phyloP scores from a whole-genome alignment of 192 early-diverging fungal genomes.

The Coemansia sp. region DNA sequence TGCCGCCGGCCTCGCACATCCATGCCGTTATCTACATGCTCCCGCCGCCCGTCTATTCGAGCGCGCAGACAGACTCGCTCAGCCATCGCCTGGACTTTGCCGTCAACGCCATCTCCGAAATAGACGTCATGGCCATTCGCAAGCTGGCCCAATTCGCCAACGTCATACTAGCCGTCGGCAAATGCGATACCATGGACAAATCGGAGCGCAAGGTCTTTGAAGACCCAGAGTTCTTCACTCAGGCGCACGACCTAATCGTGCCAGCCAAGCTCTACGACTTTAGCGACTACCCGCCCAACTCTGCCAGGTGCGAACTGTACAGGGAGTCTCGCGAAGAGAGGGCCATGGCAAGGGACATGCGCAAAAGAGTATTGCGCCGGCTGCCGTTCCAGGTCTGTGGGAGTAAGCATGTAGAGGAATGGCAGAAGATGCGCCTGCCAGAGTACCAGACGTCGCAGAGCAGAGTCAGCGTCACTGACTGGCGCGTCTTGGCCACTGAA shows the following conservation, averaged over 20 bases:
- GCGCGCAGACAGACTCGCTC: constrained; percentile 26
- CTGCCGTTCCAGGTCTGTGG: constrained; percentile 37
- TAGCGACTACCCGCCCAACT: constrained; percentile 11
- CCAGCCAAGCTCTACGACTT: constrained; percentile 39
- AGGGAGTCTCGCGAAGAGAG: constrained; percentile 11
- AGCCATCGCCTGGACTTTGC: constrained; percentile 27
- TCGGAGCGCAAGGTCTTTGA: constrained; percentile 26
- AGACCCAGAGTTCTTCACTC: constrained; percentile 19
- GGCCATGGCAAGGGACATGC: constrained; percentile 3
- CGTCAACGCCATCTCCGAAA: constrained; percentile 20
- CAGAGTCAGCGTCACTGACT: constrained; percentile 27
- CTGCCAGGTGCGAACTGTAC: neutral
- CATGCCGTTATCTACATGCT: constrained; percentile 42
- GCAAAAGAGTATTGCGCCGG: constrained; percentile 2
- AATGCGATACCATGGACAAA: constrained; percentile 41
- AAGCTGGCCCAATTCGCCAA: constrained; percentile 28
- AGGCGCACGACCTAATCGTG: constrained; percentile 8
- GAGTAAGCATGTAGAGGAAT: constrained; percentile 42
- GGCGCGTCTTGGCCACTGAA: constrained; percentile 26
- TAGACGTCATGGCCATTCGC: constrained; percentile 32
- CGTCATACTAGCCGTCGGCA: constrained; percentile 43
- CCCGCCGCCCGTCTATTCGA: constrained; percentile 39
- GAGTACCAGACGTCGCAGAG: constrained; percentile 33
- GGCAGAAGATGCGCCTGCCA: constrained; percentile 43
- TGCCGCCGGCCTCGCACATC: constrained; percentile 13